Evolutionary conservation across 371 early-diverging fungal genomes (phyloP).

Genomic region (Mortierella sp.): DNA sequence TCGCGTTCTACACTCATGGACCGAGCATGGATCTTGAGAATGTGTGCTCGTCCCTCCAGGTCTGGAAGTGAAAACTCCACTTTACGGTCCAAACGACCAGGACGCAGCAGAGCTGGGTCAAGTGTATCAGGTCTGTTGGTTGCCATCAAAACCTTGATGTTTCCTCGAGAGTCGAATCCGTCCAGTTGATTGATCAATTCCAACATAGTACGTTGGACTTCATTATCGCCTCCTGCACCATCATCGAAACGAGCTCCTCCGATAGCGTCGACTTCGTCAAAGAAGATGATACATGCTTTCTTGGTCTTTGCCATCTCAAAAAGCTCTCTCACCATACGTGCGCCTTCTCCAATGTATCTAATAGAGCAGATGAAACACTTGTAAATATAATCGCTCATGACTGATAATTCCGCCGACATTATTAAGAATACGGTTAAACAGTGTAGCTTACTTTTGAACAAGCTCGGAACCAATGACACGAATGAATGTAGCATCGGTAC

Average conservation of each 20-base stretch:
- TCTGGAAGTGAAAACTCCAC: constrained; percentile 99
- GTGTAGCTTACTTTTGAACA: constrained; percentile 92
- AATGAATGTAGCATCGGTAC: constrained; percentile 99
- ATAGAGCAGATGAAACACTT: not conserved
- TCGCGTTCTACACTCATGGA: constrained; percentile 99
- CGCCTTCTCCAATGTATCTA: constrained; percentile 63
- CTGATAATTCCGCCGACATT: not conserved
- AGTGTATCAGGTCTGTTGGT: constrained; percentile 99
- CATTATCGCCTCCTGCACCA: constrained; percentile 98
- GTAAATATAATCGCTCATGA: not conserved
- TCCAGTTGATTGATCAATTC: constrained; percentile 99
- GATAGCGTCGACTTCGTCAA: constrained; percentile 99
- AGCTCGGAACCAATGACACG: constrained; percentile 99
- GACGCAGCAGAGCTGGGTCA: constrained; percentile 99
- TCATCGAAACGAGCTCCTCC: constrained; percentile 99
- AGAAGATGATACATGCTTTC: constrained; percentile 99
- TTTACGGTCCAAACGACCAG: constrained; percentile 99
- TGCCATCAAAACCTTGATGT: constrained; percentile 99
- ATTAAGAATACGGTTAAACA: not conserved
- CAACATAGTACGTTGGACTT: constrained; percentile 99
- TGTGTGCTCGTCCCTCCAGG: constrained; percentile 97
- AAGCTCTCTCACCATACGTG: constrained; percentile 99
- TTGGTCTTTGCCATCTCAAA: constrained; percentile 99
- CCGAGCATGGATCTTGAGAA: constrained; percentile 99
- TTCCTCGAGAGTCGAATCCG: constrained; percentile 99